Evolutionary conservation across 768 basidiomycete species (phyloP), one percentile per base, ranked within the genome.

Genomic region (Auriscalpium microsporum): DNA sequence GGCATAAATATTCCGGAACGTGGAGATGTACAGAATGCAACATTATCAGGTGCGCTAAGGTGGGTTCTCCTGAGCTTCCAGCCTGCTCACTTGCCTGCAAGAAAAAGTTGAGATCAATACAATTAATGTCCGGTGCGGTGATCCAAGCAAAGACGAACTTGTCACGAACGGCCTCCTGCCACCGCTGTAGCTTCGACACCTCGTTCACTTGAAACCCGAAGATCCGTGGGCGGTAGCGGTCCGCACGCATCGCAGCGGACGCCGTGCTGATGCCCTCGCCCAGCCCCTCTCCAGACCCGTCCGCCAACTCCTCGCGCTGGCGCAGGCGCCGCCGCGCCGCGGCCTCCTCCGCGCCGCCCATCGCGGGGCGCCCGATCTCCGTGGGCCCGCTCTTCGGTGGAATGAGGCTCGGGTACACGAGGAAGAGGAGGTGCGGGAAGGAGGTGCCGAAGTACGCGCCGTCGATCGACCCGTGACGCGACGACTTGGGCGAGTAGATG

Each of bases 391-490:
- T 78, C 71, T 96, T 97, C 34, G 84, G 81, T 19, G 95, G 92
- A 45, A 96, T 87, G 60, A 97, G 83, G 47, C 86, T 82, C 0
- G 96, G 94, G 69, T 98, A 97, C 37, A 97, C 93, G 76, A 98
- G 91, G 75, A 94, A 96, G 48, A 97, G 76, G 53, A 99, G 84
- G 68, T 97, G 95, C 0, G 94, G 93, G 76, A 98, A 97, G 1
- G 94, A 96, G 0, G 94, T 95, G 57, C 96, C 96, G 63, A 99
- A 99, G 72, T 95, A 99, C 2, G 96, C 96, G 33, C 96, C 95
- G 68, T 99, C 96, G 67, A 99, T 97, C 38, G 88, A 87, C 49
- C 95, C 95, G 69, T 99, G 96, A 33, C 95, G 83, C 6, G 93
- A 94, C 1, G 90, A 94, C 70, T 99, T 99, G 38, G 96, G 96